Conservation (phyloP, 192 early-diverging fungal genomes). For the Diversispora epigaea region DNA sequence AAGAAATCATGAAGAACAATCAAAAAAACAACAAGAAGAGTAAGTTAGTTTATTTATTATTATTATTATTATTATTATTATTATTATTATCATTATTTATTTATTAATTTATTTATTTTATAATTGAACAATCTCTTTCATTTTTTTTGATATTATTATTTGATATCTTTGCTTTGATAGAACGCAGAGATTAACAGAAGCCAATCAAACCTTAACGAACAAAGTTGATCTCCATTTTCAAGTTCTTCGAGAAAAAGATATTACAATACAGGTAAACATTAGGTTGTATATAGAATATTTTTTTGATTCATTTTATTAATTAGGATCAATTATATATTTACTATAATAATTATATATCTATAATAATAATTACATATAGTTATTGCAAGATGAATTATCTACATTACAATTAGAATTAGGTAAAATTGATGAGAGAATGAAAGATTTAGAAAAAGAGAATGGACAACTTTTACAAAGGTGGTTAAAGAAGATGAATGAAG, state of each 20-base stretch:
- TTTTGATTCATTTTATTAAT: not conserved
- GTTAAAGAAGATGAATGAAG: conserved; percentile 87
- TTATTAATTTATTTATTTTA: not conserved
- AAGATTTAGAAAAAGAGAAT: conserved; percentile 79
- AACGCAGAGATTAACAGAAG: conserved; percentile 40
- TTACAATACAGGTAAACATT: conserved; percentile 74
- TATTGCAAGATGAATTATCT: conserved; percentile 88
- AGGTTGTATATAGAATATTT: not conserved
- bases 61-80: not conserved
- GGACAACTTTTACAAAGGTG: conserved; percentile 83
- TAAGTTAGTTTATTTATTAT: no score
- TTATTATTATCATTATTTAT: conserved; percentile 7
- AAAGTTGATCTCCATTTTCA: conserved; percentile 44
- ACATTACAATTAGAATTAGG: conserved; percentile 88
- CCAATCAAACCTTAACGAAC: conserved; percentile 31
- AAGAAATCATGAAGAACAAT: conserved; percentile 57
- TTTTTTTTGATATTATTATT: not conserved
- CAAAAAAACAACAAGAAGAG: conserved; percentile 65
- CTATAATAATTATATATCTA: not conserved
- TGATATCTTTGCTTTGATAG: no score
- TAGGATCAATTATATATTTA: not conserved
- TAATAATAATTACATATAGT: conserved; percentile 54
- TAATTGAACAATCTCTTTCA: not conserved
- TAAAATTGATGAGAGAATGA: conserved; percentile 66
- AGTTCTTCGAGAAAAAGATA: conserved; percentile 81